phyloP scores from a whole-genome alignment of 139 green algal species.

The Nannochloris sp. region DNA sequence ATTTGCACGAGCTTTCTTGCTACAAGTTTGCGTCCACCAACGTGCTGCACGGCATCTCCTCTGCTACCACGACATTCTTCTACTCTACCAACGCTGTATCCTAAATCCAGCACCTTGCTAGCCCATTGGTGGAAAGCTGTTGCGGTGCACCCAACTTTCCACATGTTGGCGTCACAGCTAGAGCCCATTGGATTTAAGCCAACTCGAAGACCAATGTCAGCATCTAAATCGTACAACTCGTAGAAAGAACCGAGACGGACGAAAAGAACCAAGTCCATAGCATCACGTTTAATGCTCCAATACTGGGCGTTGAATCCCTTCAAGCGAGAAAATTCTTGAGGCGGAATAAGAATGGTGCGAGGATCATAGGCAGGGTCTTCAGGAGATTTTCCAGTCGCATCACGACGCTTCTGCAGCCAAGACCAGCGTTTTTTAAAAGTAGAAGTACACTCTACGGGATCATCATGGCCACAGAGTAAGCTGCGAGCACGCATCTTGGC shows the following conservation, averaged over 20 bases:
- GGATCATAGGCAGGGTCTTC: slow-evolving; percentile 46
- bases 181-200: slow-evolving; percentile 44
- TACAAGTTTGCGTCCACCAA: slow-evolving; percentile 25
- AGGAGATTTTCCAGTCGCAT: slow-evolving; percentile 25
- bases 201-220: slow-evolving; percentile 47
- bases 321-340: slow-evolving; percentile 21
- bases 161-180: slow-evolving; percentile 49
- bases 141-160: slow-evolving; percentile 50
- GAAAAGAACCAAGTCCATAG: slow-evolving; percentile 63
- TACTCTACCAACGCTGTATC: slow-evolving; percentile 49
- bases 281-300: slow-evolving; percentile 40
- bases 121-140: slow-evolving; percentile 43
- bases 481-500: not conserved
- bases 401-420: slow-evolving; percentile 36
- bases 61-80: slow-evolving; percentile 31
- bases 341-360: slow-evolving; percentile 42
- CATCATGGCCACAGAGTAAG: not conserved
- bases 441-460: not conserved
- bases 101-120: slow-evolving; percentile 46
- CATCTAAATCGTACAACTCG: slow-evolving; percentile 58
- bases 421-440: slow-evolving; percentile 25
- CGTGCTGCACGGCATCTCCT: not conserved
- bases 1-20: slow-evolving; percentile 37
- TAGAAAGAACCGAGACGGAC: slow-evolving; percentile 31
- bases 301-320: slow-evolving; percentile 33